Evolutionary conservation across 2,329 filamentous ascomycete species (phyloP).

Genomic region (Fonsecaea nubica): DNA sequence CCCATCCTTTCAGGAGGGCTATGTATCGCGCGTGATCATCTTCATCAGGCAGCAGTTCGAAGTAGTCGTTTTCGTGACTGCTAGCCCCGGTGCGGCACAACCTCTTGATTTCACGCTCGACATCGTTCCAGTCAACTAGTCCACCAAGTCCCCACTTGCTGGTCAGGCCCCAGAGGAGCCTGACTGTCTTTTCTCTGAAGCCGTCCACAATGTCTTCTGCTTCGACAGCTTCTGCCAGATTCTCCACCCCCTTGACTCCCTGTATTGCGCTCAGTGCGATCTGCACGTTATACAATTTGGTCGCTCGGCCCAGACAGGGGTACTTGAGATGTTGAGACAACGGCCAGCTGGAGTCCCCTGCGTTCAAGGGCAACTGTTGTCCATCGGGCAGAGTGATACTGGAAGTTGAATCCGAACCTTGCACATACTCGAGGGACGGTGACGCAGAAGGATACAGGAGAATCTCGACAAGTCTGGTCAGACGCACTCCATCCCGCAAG

Average conservation of each 20-base stretch:
- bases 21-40: constrained; percentile 43
- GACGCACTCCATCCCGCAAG: constrained; percentile 65
- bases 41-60: constrained; percentile 41
- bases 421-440: constrained; percentile 34
- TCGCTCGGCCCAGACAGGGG: constrained; percentile 60
- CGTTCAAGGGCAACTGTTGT: constrained; percentile 46
- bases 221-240: constrained; percentile 53
- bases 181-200: constrained; percentile 68
- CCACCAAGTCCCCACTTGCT: constrained; percentile 61
- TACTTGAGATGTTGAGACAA: constrained; percentile 65
- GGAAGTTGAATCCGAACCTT: constrained; percentile 47
- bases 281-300: constrained; percentile 66
- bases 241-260: constrained; percentile 50
- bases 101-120: constrained; percentile 59
- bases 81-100: constrained; percentile 43
- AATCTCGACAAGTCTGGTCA: constrained; percentile 66
- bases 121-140: constrained; percentile 62
- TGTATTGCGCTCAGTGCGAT: constrained; percentile 62
- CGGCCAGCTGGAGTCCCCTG: constrained; percentile 49
- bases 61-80: constrained; percentile 32
- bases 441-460: constrained; percentile 56
- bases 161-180: constrained; percentile 66
- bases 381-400: constrained; percentile 55
- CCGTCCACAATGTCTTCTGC: constrained; percentile 68
- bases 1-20: constrained; percentile 63